Percentiles rank a stretch among this genome's conserved stretches.
Conservation (phyloP, 768 basidiomycete species). For the Artomyces pyxidatus region DNA sequence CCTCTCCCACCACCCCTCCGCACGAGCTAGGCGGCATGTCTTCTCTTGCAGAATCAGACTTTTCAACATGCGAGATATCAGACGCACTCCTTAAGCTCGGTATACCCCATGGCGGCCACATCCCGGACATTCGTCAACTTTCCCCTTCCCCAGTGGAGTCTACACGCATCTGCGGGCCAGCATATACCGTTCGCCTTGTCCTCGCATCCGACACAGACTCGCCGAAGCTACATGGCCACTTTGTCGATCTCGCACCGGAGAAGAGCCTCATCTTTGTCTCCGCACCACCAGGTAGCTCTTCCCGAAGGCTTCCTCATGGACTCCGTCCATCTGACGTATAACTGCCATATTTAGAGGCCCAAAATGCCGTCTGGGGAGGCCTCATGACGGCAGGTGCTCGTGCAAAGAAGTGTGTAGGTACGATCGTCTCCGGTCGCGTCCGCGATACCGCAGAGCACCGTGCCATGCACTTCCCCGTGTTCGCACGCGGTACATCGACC, state of each 20-base stretch:
- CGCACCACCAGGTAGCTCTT: constrained; percentile 55
- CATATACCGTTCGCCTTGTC: constrained; percentile 86
- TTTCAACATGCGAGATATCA: constrained; percentile 78
- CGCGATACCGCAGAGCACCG: constrained; percentile 79
- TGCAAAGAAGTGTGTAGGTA: constrained; percentile 60
- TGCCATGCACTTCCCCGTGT: constrained; percentile 66
- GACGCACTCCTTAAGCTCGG: constrained; percentile 83
- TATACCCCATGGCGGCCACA: constrained; percentile 59
- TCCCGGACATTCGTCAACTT: constrained; percentile 67
- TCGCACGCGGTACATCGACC: constrained; percentile 73
- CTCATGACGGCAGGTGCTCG: constrained; percentile 85
- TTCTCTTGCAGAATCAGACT: constrained; percentile 22
- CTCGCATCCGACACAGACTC: constrained; percentile 44
- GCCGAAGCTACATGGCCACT: constrained; percentile 63
- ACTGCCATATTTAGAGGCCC: constrained; percentile 38
- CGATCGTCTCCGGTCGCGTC: constrained; percentile 78
- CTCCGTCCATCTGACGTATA: not conserved
- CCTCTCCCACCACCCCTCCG: constrained; percentile 12
- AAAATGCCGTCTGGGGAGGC: constrained; percentile 89
- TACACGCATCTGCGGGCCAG: constrained; percentile 59
- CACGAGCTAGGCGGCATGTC: too few species aligned
- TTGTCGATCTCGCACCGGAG: constrained; percentile 68
- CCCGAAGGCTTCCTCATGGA: constrained; percentile 2
- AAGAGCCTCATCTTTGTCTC: constrained; percentile 68
- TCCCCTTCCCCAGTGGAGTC: constrained; percentile 32